phyloP scores from a whole-genome alignment of 2,329 filamentous ascomycete species.

The Emericellopsis cladophorae region DNA sequence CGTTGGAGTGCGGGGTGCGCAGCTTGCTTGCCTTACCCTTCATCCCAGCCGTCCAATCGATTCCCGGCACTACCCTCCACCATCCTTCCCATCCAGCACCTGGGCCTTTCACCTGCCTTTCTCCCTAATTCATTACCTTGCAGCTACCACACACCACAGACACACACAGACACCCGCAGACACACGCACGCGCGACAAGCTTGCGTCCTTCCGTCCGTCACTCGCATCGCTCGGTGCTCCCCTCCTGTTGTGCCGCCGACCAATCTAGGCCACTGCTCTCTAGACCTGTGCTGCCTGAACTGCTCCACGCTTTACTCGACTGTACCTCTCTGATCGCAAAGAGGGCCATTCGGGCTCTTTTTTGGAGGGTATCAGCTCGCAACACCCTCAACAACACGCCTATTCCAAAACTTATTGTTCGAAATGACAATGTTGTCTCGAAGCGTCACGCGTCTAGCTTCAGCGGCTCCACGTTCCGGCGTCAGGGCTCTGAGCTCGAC shows the following conservation, averaged over 20 bases:
- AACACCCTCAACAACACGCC: background rate
- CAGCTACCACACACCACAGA: no score
- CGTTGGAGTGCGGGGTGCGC: constrained; percentile 7
- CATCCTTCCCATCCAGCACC: constrained; percentile 1
- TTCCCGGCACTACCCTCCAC: constrained; percentile 15
- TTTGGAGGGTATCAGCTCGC: background rate
- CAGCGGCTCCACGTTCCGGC: constrained; percentile 29
- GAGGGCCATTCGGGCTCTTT: constrained; percentile 1
- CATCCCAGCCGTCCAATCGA: constrained; percentile 13
- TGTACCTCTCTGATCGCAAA: constrained; percentile 1
- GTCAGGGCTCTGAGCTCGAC: constrained; percentile 48
- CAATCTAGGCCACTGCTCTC: constrained; percentile 1
- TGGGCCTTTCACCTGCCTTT: constrained; percentile 3
- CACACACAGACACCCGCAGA: no score
- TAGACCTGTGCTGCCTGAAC: background rate
- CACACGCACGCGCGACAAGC: no score
- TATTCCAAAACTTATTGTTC: background rate
- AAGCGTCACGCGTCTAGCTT: constrained; percentile 32
- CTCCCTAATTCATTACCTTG: no score
- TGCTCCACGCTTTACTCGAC: background rate
- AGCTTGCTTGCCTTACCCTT: constrained; percentile 5
- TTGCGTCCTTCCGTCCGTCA: background rate
- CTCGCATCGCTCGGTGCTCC: background rate
- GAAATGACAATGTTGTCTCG: constrained; percentile 31
- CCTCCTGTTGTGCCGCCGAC: background rate